Conservation (phyloP, 768 basidiomycete species). For the Xerocomus brunneocitrinus region DNA sequence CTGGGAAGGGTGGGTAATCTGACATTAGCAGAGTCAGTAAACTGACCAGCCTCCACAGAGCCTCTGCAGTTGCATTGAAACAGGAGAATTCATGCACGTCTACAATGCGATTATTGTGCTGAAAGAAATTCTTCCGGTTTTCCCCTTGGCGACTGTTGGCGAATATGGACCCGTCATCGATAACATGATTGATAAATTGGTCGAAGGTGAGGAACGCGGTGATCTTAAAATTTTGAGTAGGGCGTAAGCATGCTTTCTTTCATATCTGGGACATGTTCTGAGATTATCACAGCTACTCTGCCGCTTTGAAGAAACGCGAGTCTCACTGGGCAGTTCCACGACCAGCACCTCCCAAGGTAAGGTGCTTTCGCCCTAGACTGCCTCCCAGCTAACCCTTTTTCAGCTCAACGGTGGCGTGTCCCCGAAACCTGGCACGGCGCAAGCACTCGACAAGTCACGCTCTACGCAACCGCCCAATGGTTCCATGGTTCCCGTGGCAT, state of each 20-base stretch:
- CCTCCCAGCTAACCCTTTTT: background rate
- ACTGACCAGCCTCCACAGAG: conserved; percentile 41
- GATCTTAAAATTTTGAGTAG: conserved; percentile 77
- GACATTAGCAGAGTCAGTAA: background rate
- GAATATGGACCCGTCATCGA: conserved; percentile 54
- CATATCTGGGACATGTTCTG: conserved; percentile 1
- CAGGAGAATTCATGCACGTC: conserved; percentile 94
- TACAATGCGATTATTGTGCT: conserved; percentile 95
- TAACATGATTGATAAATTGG: conserved; percentile 56
- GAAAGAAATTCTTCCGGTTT: conserved; percentile 85
- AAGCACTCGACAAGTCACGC: conserved; percentile 31
- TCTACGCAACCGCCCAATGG: conserved; percentile 38
- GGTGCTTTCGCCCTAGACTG: background rate
- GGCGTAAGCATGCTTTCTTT: conserved; percentile 47
- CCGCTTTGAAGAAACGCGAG: conserved; percentile 72
- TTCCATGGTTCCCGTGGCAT: conserved; percentile 26
- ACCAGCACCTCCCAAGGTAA: conserved; percentile 32
- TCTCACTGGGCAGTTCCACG: conserved; percentile 44
- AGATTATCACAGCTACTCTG: conserved; percentile 51
- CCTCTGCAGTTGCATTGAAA: conserved; percentile 75
- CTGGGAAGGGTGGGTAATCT: conserved; percentile 54
- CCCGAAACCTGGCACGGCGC: conserved; percentile 19
- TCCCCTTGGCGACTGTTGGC: conserved; percentile 65
- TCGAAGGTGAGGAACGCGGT: conserved; percentile 76
- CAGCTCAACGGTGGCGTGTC: conserved; percentile 30